A percentile compares a stretch with the other conserved stretches of the same genome.
These are phyloP conservation scores for Venturia pyrina DNA, from an alignment of 2,329 filamentous ascomycete species.

Conservation along the genomic window DNA sequence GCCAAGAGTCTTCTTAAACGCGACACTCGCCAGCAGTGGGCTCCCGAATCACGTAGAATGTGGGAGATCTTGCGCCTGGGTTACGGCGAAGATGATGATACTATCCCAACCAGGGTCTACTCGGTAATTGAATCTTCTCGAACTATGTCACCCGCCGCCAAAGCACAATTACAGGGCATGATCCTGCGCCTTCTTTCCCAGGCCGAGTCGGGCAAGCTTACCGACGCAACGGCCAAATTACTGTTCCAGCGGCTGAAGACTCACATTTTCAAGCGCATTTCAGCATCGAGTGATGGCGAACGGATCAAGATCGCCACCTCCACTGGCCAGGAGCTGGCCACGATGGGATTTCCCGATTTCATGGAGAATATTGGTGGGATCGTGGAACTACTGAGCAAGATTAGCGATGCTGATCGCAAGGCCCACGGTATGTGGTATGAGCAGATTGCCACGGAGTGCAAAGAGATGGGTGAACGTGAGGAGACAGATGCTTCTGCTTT, in stretches of 20 bases:
- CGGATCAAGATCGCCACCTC: slow-evolving; percentile 59
- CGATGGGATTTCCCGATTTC: slow-evolving; percentile 63
- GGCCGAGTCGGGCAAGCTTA: slow-evolving; percentile 39
- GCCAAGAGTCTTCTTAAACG: slow-evolving; percentile 77
- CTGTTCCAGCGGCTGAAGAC: slow-evolving; percentile 57
- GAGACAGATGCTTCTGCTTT: background rate
- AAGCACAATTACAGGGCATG: slow-evolving; percentile 32
- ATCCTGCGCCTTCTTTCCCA: slow-evolving; percentile 43
- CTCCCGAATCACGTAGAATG: slow-evolving; percentile 61
- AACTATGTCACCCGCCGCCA: slow-evolving; percentile 38
- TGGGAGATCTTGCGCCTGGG: slow-evolving; percentile 56
- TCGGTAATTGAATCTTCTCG: slow-evolving; percentile 39
- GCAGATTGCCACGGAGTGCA: slow-evolving; percentile 47
- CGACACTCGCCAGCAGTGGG: slow-evolving; percentile 70
- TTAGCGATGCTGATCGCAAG: slow-evolving; percentile 57
- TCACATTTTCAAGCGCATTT: slow-evolving; percentile 55
- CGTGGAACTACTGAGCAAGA: slow-evolving; percentile 55
- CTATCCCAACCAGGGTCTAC: slow-evolving; percentile 29
- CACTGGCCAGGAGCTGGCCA: slow-evolving; percentile 59
- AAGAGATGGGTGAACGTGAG: slow-evolving; percentile 16
- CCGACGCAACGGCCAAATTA: slow-evolving; percentile 55
- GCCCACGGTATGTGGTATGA: slow-evolving; percentile 65
- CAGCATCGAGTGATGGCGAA: slow-evolving; percentile 57
- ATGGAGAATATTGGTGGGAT: slow-evolving; percentile 58
- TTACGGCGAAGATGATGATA: slow-evolving; percentile 44